Evolutionary conservation across 768 basidiomycete species (phyloP), one percentile per base, ranked within the genome.

Genomic region (Erythrobasidium yunnanense): DNA sequence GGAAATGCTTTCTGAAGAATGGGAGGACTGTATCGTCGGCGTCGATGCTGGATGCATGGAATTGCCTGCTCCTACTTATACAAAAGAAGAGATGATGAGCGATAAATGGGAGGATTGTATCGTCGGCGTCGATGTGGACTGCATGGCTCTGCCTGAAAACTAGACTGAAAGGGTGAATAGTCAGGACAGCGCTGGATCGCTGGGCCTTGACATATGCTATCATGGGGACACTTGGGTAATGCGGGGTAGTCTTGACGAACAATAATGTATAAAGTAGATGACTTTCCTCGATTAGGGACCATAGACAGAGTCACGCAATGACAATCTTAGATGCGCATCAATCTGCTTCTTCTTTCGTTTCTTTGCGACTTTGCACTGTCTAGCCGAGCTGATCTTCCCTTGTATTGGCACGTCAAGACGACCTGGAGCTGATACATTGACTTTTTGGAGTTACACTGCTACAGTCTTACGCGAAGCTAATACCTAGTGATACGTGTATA

Each of bases 11-110:
- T 45, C 35, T 13, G 56, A 58, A 20, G 20, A 45, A 25, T 58
- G 56, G 56, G 56, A 58, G 32, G 56, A 58, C 45, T 58, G 56
- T 23, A 4, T 46, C 25, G 56, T 58, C 45, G 56, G 56, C 25
- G 27, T 58, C 22, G 56, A 58, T 33, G 56, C 25, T 4, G 27
- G 22, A 27, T 58, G 56, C 38, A 27, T 58, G 11, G 56, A 58
- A 23, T 3, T 58, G 4, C 56, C 56, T 25, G 56, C 25, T 11
- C 4, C 5, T n/a, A 45, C 25, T 8, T 55, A 55, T 23, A 33
- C 17, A 7, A 7, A 32, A 32, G 54, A 6, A 22, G 54, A 27
- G 7, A 55, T 55, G 54, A 8, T 55, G 13, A 11, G 11, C 8
- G 54, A 55, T 8, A n/a, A 30, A 8, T 55, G 54, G 54, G 54